Percentiles rank a stretch among this genome's conserved stretches.
Conservation (phyloP, 2,329 filamentous ascomycete genomes). For the Ceratocystis destructans region DNA sequence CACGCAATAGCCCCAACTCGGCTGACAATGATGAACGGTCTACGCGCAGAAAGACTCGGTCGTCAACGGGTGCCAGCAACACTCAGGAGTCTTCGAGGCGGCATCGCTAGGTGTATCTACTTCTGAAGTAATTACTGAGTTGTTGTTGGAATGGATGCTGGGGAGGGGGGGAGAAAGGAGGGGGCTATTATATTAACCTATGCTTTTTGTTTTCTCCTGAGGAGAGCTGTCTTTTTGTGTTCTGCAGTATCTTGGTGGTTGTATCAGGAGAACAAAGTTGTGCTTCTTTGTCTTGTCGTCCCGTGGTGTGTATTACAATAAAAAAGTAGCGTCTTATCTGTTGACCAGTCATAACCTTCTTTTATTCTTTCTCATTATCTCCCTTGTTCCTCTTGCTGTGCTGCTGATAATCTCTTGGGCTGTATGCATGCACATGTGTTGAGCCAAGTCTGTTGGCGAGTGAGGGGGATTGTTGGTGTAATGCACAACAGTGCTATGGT, state of each 20-base stretch:
- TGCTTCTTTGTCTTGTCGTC: background rate
- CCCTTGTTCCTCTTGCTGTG: background rate
- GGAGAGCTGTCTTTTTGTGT: background rate
- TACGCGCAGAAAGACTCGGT: conserved; percentile 11
- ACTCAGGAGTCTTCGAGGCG: conserved; percentile 16
- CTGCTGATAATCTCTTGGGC: too few relatives aligned
- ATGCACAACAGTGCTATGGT: too few relatives aligned
- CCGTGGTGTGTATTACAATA: conserved; percentile 6
- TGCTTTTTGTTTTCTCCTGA: background rate
- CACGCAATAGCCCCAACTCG: conserved; percentile 14
- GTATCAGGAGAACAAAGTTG: conserved; percentile 1
- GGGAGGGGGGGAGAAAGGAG: background rate
- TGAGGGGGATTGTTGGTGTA: too few relatives aligned
- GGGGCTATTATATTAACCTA: background rate
- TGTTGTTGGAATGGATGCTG: background rate
- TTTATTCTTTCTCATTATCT: background rate
- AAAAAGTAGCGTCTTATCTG: conserved; percentile 13
- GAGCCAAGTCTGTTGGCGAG: too few relatives aligned
- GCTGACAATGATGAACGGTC: conserved; percentile 10
- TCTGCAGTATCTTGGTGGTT: background rate
- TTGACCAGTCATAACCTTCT: background rate
- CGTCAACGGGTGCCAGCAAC: background rate
- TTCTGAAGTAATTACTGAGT: too few relatives aligned
- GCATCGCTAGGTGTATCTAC: conserved; percentile 16
- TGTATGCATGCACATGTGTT: too few relatives aligned